Evolutionary conservation across 805 yeast species (phyloP).

Genomic region (Sugiyamaella boreocaroliniensis): DNA sequence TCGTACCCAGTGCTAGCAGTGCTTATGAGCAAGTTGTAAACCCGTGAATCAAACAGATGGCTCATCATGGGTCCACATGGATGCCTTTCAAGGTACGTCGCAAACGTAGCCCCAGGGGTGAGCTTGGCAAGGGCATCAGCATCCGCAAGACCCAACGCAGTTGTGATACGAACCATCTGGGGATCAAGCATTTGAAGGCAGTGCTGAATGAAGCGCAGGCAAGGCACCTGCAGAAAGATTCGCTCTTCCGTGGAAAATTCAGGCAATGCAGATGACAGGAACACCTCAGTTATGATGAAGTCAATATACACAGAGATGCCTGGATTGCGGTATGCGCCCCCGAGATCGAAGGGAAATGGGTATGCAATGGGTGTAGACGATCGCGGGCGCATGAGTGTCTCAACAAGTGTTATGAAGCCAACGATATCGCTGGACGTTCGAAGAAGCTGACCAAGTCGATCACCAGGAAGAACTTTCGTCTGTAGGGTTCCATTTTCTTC

Average conservation of each 20-base stretch:
- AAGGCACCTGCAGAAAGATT: conserved; percentile 44
- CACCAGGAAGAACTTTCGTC: conserved; percentile 34
- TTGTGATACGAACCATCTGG: conserved; percentile 44
- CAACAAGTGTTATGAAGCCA: conserved; percentile 57
- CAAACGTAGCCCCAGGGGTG: conserved; percentile 29
- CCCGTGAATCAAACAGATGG: conserved; percentile 53
- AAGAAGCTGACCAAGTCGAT: conserved; percentile 41
- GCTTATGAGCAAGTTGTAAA: conserved; percentile 49
- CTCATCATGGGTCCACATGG: conserved; percentile 64
- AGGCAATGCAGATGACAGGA: conserved; percentile 37
- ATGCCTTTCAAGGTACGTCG: conserved; percentile 51
- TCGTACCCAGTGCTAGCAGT: conserved; percentile 59
- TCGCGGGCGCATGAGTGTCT: conserved; percentile 34
- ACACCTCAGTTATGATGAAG: conserved; percentile 58
- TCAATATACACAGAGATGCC: conserved; percentile 82
- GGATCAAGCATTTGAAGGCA: conserved; percentile 48
- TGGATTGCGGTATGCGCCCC: conserved; percentile 49
- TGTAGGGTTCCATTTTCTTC: conserved; percentile 24
- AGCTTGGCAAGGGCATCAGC: not conserved
- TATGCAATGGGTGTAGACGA: conserved; percentile 37
- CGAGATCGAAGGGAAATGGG: conserved; percentile 59
- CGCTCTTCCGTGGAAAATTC: conserved; percentile 33
- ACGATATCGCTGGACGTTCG: conserved; percentile 47
- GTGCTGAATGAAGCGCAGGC: conserved; percentile 46
- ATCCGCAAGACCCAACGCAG: conserved; percentile 35